Evolutionary conservation across 2,329 filamentous ascomycete genomes (phyloP).

Genomic region (Aspergillus sp.): DNA sequence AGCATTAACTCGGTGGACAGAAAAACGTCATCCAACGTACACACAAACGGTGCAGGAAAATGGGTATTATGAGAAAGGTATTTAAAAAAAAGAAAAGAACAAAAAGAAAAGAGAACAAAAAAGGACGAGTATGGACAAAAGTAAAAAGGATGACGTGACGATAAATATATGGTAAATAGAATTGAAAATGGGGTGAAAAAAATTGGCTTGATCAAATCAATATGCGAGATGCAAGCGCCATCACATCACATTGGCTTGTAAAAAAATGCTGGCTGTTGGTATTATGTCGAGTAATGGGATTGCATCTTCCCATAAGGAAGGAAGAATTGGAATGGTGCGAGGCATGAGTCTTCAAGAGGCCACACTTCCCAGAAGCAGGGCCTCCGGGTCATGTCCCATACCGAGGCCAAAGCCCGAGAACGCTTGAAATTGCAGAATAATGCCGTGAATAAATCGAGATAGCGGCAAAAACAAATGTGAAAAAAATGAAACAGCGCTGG

Average conservation of each 20-base stretch:
- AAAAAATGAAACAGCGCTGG: not conserved
- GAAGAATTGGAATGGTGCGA: not conserved
- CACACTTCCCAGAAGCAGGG: not conserved
- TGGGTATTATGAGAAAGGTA: constrained; percentile 27
- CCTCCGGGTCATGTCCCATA: not conserved
- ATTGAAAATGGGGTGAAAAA: not conserved
- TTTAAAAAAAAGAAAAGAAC: constrained; percentile 6
- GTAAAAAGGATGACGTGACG: constrained; percentile 17
- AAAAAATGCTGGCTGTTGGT: too few species aligned
- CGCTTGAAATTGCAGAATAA: not conserved
- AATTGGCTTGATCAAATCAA: not conserved
- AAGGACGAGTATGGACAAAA: constrained; percentile 8
- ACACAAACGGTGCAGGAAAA: constrained; percentile 19
- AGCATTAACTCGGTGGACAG: constrained; percentile 10
- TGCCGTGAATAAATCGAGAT: not conserved
- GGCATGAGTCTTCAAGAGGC: not conserved
- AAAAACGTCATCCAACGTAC: constrained; percentile 20
- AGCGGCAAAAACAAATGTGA: not conserved
- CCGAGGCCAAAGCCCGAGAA: not conserved
- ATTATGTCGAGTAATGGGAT: not conserved
- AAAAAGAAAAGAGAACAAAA: constrained; percentile 4
- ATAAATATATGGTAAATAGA: not conserved
- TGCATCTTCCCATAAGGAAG: not conserved
- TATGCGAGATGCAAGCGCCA: not conserved
- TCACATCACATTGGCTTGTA: too few species aligned